Conservation (phyloP, 352 stramenopile species). For the Thraustotheca clavata region DNA sequence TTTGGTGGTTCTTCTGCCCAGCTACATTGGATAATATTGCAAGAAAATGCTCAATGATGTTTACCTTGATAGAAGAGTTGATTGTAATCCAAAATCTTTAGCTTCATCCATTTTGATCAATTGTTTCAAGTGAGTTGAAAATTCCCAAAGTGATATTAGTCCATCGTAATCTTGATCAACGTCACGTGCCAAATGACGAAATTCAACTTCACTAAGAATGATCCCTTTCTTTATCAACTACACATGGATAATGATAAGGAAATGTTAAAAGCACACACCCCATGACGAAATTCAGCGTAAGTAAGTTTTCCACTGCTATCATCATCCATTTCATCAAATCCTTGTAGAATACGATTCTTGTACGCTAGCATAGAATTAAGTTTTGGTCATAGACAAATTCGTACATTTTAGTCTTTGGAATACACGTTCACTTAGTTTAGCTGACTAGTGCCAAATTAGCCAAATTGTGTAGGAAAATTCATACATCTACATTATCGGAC, state of each 20-base stretch:
- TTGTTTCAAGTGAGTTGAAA: slow-evolving; percentile 1
- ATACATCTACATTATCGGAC: not conserved
- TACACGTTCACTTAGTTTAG: not conserved
- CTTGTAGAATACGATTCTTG: slow-evolving; percentile 7
- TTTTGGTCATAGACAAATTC: not conserved
- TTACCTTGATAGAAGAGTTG: not conserved
- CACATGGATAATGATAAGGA: not conserved
- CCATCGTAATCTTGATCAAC: slow-evolving; percentile 12
- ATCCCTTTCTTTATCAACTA: slow-evolving; percentile 20
- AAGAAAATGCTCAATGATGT: not conserved
- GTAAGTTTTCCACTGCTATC: slow-evolving; percentile 14
- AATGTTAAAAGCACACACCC: slow-evolving; percentile 2
- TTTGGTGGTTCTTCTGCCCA: slow-evolving; percentile 15
- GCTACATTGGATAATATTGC: not conserved
- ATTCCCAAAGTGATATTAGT: slow-evolving; percentile 15
- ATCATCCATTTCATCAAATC: slow-evolving; percentile 17
- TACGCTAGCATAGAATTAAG: not conserved
- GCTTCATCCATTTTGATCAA: slow-evolving; percentile 12
- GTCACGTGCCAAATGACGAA: slow-evolving; percentile 8
- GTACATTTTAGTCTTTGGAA: slow-evolving; percentile 17
- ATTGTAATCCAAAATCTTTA: not conserved
- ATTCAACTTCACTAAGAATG: slow-evolving; percentile 9
- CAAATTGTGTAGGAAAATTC: not conserved
- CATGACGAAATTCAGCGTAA: slow-evolving; percentile 19
- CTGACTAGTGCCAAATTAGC: not conserved